Conservation (phyloP, 345 rosid species). For the Odontarrhena argentea region DNA sequence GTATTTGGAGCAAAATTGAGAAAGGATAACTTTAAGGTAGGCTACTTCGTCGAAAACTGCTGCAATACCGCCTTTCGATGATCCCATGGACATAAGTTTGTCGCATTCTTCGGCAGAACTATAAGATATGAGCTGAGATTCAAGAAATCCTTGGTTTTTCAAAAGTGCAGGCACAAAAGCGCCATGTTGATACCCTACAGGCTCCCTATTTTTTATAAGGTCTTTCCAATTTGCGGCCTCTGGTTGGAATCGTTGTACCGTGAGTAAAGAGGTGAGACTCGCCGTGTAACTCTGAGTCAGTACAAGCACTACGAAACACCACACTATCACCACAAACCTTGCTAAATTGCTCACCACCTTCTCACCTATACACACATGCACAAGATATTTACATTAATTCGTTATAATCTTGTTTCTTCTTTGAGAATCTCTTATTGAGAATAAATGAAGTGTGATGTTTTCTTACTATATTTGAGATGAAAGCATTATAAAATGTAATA, state of each 20-base stretch:
- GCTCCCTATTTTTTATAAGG: conserved; percentile 23
- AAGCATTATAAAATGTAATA: background rate
- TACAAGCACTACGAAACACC: conserved; percentile 44
- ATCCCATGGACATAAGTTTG: conserved; percentile 36
- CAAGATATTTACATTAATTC: background rate
- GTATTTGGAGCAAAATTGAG: conserved; percentile 28
- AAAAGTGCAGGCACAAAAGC: conserved; percentile 8
- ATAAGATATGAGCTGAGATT: background rate
- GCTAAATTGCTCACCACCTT: conserved; percentile 43
- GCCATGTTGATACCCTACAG: conserved; percentile 26
- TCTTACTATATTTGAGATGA: background rate
- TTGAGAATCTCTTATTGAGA: too few relatives aligned
- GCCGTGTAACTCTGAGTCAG: conserved; percentile 51
- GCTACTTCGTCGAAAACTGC: conserved; percentile 46
- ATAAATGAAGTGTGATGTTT: too few relatives aligned
- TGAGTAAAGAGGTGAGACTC: conserved; percentile 47
- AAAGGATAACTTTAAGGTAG: conserved; percentile 34
- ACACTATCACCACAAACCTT: conserved; percentile 44
- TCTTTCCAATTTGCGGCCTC: conserved; percentile 3
- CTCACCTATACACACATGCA: conserved; percentile 29
- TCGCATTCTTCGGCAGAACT: conserved; percentile 13
- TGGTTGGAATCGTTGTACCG: conserved; percentile 35
- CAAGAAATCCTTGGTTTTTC: background rate
- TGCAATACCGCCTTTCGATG: conserved; percentile 20
- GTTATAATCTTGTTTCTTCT: too few relatives aligned